Evolutionary conservation across 139 green algal species (phyloP), one percentile per base, ranked within the genome.

Genomic region (Tetradesmus lagerheimii): DNA sequence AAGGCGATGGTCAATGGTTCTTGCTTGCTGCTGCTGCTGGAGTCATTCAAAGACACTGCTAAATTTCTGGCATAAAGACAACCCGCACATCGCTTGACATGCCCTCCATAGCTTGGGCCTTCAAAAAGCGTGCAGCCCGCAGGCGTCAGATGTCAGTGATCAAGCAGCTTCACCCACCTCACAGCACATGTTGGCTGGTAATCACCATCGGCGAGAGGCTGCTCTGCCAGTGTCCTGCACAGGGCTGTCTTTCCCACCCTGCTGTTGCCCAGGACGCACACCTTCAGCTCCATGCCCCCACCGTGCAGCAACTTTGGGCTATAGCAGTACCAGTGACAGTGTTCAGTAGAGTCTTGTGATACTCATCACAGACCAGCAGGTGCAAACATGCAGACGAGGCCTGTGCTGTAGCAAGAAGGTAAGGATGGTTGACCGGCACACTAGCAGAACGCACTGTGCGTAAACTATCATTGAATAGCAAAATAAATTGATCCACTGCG

Each of bases 161-260:
- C 4, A 71, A 31, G 57, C 57, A 71, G 20, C 57, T 45, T 4
- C 11, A 12, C 84, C 50, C 64, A 94, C 93, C 93, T 93, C 27
- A 94, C 87, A 23, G 90, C 93, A 18, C 90, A 89, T 34, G 93
- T 95, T 0, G 93, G 91, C 57, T 92, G 85, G 67, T 95, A 95
- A 3, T 94, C 93, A 2, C 91, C 91, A 9, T 87, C 87, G 8
- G 87, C 8, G 1, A 94, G 66, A 1, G 88, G 85, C 86, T 95
- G 93, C 57, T 94, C 92, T 23, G 93, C 91, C 34, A 95, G 57
- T 4, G 90, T 90, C 80, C 90, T 77, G 83, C 91, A 95, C 27
- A 95, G 47, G 15, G 93, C 37, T 2, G 92, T 95, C 86, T 95
- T 95, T 57, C 93, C 93, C 1, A 75, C 92, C 20, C 86, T 90